Evolutionary conservation across 352 stramenopile species (phyloP).

Genomic region (Pythium utonaiense): DNA sequence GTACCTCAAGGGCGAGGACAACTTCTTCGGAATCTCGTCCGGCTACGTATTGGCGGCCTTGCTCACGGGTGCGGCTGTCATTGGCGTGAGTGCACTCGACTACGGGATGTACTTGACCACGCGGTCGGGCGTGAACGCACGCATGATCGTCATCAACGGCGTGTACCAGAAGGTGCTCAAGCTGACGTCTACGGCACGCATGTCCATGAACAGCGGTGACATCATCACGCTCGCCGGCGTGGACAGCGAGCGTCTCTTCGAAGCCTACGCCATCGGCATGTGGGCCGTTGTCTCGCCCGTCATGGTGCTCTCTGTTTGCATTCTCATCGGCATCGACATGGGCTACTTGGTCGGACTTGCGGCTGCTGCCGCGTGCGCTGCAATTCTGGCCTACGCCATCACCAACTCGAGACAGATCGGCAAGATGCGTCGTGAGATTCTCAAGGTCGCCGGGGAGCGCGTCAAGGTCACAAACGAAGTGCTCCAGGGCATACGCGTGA

Average conservation of each 20-base stretch:
- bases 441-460: conserved; percentile 37
- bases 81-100: conserved; percentile 32
- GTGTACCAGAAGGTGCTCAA: conserved; percentile 52
- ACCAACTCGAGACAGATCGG: conserved; percentile 29
- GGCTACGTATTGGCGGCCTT: conserved; percentile 13
- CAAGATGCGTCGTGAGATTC: conserved; percentile 29
- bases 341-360: conserved; percentile 11
- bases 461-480: conserved; percentile 89
- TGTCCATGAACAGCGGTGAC: conserved; percentile 39
- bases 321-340: conserved; percentile 47
- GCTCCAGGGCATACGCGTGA: conserved; percentile 67
- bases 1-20: conserved; percentile 18
- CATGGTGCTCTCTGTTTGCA: conserved; percentile 35
- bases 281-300: conserved; percentile 46
- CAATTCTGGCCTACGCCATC: conserved; percentile 21
- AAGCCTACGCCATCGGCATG: conserved; percentile 33
- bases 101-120: conserved; percentile 44
- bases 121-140: conserved; percentile 38
- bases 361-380: conserved; percentile 5
- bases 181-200: conserved; percentile 37
- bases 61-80: conserved; percentile 3
- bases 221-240: conserved; percentile 48
- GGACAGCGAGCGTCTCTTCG: conserved; percentile 45
- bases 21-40: conserved; percentile 17
- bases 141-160: conserved; percentile 35